phyloP scores from a whole-genome alignment of 768 basidiomycete species.

The Boletus eberwhitei region DNA sequence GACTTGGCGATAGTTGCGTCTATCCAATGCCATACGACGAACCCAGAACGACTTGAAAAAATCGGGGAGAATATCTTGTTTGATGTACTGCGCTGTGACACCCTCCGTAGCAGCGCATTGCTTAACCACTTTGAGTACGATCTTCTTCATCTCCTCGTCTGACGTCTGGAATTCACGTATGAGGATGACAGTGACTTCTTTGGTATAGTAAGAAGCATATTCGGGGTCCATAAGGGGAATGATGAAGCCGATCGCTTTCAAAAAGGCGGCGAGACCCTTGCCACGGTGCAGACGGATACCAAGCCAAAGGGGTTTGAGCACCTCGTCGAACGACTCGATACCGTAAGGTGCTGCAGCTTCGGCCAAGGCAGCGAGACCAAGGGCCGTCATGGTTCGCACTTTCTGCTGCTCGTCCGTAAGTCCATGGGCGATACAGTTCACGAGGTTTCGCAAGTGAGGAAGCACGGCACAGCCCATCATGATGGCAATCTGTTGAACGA shows the following conservation, averaged over 20 bases:
- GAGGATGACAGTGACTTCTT: slow-evolving; percentile 94
- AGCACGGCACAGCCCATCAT: slow-evolving; percentile 99
- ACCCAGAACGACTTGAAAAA: slow-evolving; percentile 99
- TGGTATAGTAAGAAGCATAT: slow-evolving; percentile 98
- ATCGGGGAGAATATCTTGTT: slow-evolving; percentile 96
- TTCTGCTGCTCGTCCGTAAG: slow-evolving; percentile 78
- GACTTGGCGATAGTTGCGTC: slow-evolving; percentile 94
- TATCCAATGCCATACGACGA: slow-evolving; percentile 94
- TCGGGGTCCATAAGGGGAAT: slow-evolving; percentile 99
- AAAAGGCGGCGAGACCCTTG: slow-evolving; percentile 73
- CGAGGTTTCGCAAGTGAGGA: slow-evolving; percentile 93
- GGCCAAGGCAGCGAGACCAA: slow-evolving; percentile 84
- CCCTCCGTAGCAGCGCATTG: slow-evolving; percentile 99
- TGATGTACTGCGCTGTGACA: slow-evolving; percentile 93
- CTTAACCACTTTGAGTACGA: slow-evolving; percentile 97
- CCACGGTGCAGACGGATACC: slow-evolving; percentile 77
- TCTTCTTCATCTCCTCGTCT: slow-evolving; percentile 99
- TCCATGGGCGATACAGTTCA: slow-evolving; percentile 89
- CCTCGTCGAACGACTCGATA: slow-evolving; percentile 98
- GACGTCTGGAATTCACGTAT: slow-evolving; percentile 99
- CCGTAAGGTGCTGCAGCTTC: slow-evolving; percentile 98
- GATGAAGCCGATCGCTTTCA: slow-evolving; percentile 97
- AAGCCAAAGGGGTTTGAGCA: slow-evolving; percentile 77
- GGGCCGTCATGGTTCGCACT: slow-evolving; percentile 76
- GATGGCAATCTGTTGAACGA: slow-evolving; percentile 98